Base-by-base conservation (phyloP, 805 yeast genomes). In the Wickerhamomyces hampshirensis region DNA sequence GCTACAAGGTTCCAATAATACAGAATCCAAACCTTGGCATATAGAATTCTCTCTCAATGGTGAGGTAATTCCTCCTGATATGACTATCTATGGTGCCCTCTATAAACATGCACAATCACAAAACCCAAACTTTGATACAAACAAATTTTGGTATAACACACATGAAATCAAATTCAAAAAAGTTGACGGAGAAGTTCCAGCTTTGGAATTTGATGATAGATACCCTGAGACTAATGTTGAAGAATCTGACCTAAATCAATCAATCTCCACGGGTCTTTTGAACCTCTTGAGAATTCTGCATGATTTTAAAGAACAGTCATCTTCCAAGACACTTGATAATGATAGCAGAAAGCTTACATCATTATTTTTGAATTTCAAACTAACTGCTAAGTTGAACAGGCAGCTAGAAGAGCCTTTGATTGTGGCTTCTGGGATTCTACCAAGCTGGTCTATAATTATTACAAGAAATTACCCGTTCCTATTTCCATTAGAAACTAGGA, bases 391-490 rank as follows among this genome's bases (percentile, higher is more conserved):
- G 56, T 63, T 93, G 36, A 82, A 84, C 38, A 66, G 94, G 33
- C 97, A 89, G 58, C 59, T 91, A 29, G 96, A 89, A 48, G 97
- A 91, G 44, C 93, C 95, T 0, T 63, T 89, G 36, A 70, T 88
- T 13, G 91, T 91, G 18, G 91, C 94, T 0, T 78, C 95, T 55
- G 93, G 91, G 0, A 73, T 84, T 2, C 56, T 91, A 28, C 98
- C 98, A 0, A 74, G 73, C 6, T 91, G 98, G 98, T 72, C 82
- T 15, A 72, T 84, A 24, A 71, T 74, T 40, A 62, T 87, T n/a
- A 78, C 95, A 0, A 69, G 80, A 36, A 69, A 75, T 14, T 87
- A 71, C 49, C 86, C 95, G 10, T 91, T 91, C 48, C 53, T 91
- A 30, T 86, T 86, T 52, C 96, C 98, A 0, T 62, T 91, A 30